Percentiles rank a stretch among this genome's conserved stretches.
phyloP scores from a whole-genome alignment of 441 rosid species.

The Erodium texanum region DNA sequence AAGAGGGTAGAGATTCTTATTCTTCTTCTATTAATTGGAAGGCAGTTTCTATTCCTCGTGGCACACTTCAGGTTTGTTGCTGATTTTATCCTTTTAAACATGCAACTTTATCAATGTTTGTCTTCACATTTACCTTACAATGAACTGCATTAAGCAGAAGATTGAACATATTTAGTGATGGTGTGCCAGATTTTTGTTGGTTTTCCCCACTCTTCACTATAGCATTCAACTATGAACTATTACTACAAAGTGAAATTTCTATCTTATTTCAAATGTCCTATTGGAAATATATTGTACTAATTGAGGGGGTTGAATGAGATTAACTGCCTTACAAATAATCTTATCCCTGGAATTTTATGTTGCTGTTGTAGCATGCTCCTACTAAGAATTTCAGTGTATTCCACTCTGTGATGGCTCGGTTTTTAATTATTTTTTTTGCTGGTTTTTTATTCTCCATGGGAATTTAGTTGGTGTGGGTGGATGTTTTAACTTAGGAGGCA shows the following conservation, averaged over 20 bases:
- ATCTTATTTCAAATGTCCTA: background rate
- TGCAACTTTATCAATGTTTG: slow-evolving; percentile 10
- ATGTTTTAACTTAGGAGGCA: background rate
- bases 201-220: background rate
- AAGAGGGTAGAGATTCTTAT: slow-evolving; percentile 41
- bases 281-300: background rate
- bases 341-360: background rate
- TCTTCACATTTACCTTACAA: background rate
- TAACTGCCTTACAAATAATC: background rate
- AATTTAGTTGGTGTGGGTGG: background rate
- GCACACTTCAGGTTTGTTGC: slow-evolving; percentile 94
- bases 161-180: background rate
- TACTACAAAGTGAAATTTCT: background rate
- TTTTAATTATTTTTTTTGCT: background rate
- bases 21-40: slow-evolving; percentile 38
- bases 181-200: background rate
- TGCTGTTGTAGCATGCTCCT: background rate
- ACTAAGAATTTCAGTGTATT: background rate
- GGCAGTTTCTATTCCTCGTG: slow-evolving; percentile 75
- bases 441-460: background rate
- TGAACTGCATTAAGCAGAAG: slow-evolving; percentile 3
- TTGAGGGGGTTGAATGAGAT: background rate
- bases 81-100: slow-evolving; percentile 14
- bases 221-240: background rate
- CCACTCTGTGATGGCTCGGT: background rate